Base-by-base conservation (phyloP, 345 rosid species). In the Aurinia saxatilis region DNA sequence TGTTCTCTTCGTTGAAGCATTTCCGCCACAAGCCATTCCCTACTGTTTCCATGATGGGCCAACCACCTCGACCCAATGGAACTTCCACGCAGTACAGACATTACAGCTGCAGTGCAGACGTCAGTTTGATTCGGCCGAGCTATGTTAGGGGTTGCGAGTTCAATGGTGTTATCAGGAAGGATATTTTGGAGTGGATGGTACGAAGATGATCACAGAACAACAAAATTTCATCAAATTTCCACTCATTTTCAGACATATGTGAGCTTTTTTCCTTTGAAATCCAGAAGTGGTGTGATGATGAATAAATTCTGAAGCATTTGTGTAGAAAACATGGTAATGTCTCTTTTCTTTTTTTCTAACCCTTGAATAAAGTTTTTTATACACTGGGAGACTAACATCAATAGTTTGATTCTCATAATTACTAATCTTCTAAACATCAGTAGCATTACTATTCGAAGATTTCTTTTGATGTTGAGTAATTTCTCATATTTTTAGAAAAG, bases 101-200 rank as follows among this genome's bases (percentile, higher is more conserved):
- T 52, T 69, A 81, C 52, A 50, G 33, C 65, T 51, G 29, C 19
- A 15, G 15, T 29, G 63, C 54, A 37, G 66, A 70, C 35, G 73
- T 72, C 45, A 58, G 66, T 50, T 33, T 50, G n/a, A 35, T 49
- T 50, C 64, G 36, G 37, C 69, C 66, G 33, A 73, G 63, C 52
- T 71, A 57, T 68, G 17, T 45, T 4, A 54, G 73, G 34, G 78
- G 77, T 12, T 33, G 73, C 29, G 41, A 68, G 16, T 71, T 59
- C 52, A 72, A 76, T 5, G 80, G 81, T 53, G 81, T 83, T 10
- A 44, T 86, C 55, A 67, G 95, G 41, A 79, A 85, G 73, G 96
- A 92, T 72, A 85, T 83, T 66, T 70, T 82, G 82, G 83, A 77
- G 75, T 92, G 91, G 89, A 66, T 88, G 65, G 33, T 45, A 31